A percentile compares a stretch with the other conserved stretches of the same genome.
Conservation (phyloP, 148 eudicot genomes). For the Silene conica region DNA sequence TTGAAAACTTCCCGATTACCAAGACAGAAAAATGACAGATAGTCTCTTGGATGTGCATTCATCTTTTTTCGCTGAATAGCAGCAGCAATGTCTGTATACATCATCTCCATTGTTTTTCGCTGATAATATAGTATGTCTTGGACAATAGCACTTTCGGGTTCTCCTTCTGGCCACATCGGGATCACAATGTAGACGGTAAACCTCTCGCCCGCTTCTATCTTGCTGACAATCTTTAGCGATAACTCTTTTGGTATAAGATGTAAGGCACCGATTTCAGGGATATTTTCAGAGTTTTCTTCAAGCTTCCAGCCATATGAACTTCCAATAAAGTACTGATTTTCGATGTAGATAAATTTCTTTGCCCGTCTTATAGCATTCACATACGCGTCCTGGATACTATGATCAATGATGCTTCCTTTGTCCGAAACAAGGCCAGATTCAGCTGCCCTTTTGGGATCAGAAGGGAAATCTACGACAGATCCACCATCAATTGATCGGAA, state of each 20-base stretch:
- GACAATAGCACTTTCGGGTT: slow-evolving; percentile 70
- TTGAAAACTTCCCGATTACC: slow-evolving; percentile 52
- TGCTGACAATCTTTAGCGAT: slow-evolving; percentile 65
- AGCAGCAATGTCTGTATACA: slow-evolving; percentile 59
- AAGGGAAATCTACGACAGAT: slow-evolving; percentile 53
- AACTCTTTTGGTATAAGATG: slow-evolving; percentile 78
- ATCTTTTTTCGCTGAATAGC: slow-evolving; percentile 39
- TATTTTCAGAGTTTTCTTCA: slow-evolving; percentile 20
- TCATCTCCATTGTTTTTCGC: slow-evolving; percentile 81
- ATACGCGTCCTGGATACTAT: slow-evolving; percentile 81
- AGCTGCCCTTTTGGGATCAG: slow-evolving; percentile 31
- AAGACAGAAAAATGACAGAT: slow-evolving; percentile 70
- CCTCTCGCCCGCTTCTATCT: slow-evolving; percentile 61
- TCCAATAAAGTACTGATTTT: slow-evolving; percentile 81
- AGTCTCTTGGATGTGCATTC: slow-evolving; percentile 41
- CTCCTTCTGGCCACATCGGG: slow-evolving; percentile 97
- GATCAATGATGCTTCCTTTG: slow-evolving; percentile 52
- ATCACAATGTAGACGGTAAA: slow-evolving; percentile 69
- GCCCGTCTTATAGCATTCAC: slow-evolving; percentile 73
- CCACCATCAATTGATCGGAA: slow-evolving; percentile 79
- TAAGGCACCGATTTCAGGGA: slow-evolving; percentile 51
- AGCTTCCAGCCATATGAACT: slow-evolving; percentile 72
- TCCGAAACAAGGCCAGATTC: slow-evolving; percentile 49
- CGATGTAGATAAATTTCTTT: slow-evolving; percentile 71
- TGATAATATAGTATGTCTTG: slow-evolving; percentile 85